Base-by-base conservation (phyloP, 192 early-diverging fungal genomes). In the Gamsiella multidivaricata region DNA sequence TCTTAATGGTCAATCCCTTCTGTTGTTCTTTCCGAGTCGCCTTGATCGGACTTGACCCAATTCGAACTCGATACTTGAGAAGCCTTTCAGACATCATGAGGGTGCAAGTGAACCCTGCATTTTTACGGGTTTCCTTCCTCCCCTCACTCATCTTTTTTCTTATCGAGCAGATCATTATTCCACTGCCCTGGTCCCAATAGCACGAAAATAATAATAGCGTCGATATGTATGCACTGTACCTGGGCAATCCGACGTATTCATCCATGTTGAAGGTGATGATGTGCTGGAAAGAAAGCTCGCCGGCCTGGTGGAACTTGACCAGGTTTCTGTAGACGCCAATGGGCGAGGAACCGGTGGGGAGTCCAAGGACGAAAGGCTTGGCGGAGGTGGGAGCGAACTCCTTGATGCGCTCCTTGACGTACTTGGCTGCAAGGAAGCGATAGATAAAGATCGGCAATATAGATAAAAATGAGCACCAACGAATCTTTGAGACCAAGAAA, bases 211-310 rank as follows among this genome's bases (percentile, higher is more conserved):
- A n/a, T n/a, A n/a, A n/a, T n/a, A n/a, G n/a, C n/a, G n/a, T n/a
- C n/a, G n/a, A n/a, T n/a, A n/a, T n/a, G 7, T 22, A 25, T 5
- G 32, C 23, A n/a, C 17, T 43, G 80, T 82, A 84, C 82, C 90
- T 88, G 34, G 93, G 92, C 47, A 95, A 79, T 55, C 91, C 89
- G 47, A 93, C 92, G 71, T 94, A 94, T 81, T 95, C 92, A 72
- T 95, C 94, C 94, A 95, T 95, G 81, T 95, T 95, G 84, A 95
- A 95, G n/a, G 92, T 91, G 46, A 95, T 88, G 7, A 95, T 91
- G 51, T 95, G 69, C 72, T 91, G 86, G 81, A 95, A 95, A 33
- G 89, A 89, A 43, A 95, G 75, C 50, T 85, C 82, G 33, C 91
- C 91, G 34, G 85, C 81, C 41, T 86, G 83, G 85, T 87, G 84